Evolutionary conservation across 2,329 filamentous ascomycete species (phyloP), one percentile per base, ranked within the genome.

Genomic region (Stagonosporopsis chrysanthemi): DNA sequence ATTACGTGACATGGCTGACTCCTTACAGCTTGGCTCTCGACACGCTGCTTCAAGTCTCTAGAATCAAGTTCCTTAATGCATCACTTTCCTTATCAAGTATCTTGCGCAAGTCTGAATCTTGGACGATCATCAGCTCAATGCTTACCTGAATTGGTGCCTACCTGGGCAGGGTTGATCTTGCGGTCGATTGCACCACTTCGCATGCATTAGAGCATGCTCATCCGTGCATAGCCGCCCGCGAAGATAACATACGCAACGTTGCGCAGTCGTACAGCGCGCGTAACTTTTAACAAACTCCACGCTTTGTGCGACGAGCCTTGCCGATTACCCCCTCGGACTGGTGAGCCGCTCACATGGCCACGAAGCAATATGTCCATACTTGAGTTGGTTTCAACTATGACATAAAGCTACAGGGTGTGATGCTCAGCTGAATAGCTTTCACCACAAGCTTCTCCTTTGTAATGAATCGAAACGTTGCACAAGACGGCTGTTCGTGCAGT

Each of bases 231-330:
- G 15, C 12, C n/a, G n/a, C 15, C n/a, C 15, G 29, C n/a, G 17
- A 11, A 19, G 17, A 29, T 12, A 15, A 29, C 6, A 9, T 2
- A 29, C 26, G 36, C 26, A 26, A 33, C 15, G 12, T 26, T 12
- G 35, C 19, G n/a, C 3, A 28, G 42, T 53, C 28, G 28, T 31
- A 35, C 46, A 36, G 24, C 19, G 35, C 28, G 35, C 17, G 36
- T 19, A 39, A 42, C 17, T 17, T 44, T 35, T 19, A 39, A 33
- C 45, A 36, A 52, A 9, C 29, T 23, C 33, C 53, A 58, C 52
- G 61, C 61, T 28, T 55, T 36, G 61, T 65, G 49, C 59, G 41
- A 65, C 57, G 29, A 31, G 11, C 8, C 14, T 6, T 17, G 23
- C 15, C 28, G 12, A 56, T 29, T 12, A 41, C 23, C 3, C 14